phyloP scores from a whole-genome alignment of 306 rosid genomes.

The Abrus precatorius region DNA sequence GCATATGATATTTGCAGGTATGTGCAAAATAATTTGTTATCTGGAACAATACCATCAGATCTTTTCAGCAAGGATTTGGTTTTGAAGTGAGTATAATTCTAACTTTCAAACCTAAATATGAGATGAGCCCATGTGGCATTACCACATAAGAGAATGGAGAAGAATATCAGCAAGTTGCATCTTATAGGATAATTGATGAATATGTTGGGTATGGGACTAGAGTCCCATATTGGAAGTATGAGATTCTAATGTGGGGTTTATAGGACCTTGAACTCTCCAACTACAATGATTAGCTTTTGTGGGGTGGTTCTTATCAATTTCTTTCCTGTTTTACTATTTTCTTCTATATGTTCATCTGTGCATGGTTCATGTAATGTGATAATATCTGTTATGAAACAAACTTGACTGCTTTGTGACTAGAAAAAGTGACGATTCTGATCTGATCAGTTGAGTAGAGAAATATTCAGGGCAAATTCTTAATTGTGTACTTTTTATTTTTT shows the following conservation, averaged over 20 bases:
- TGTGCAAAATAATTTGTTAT: slow-evolving; percentile 83
- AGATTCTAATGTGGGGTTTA: too few species aligned
- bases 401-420: slow-evolving; percentile 3
- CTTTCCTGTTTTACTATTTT: not conserved
- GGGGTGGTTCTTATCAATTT: too few species aligned
- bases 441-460: not conserved
- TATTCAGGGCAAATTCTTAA: not conserved
- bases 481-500: not conserved
- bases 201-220: too few species aligned
- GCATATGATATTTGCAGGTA: slow-evolving; percentile 68
- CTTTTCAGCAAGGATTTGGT: slow-evolving; percentile 67
- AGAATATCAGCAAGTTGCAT: slow-evolving; percentile 10
- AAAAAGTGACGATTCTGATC: not conserved
- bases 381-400: not conserved
- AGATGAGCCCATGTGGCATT: slow-evolving; percentile 9
- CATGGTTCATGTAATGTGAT: not conserved
- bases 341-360: not conserved
- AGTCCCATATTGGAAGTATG: too few species aligned
- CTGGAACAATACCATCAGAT: slow-evolving; percentile 77
- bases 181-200: slow-evolving; percentile 15
- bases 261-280: too few species aligned
- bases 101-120: slow-evolving; percentile 28
- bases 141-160: slow-evolving; percentile 27
- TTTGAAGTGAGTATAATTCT: slow-evolving; percentile 68
- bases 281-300: too few species aligned